Evolutionary conservation across 176 grass and related monocot genomes (phyloP), one percentile per base, ranked within the genome.

Genomic region (Eremochloa ophiuroides): DNA sequence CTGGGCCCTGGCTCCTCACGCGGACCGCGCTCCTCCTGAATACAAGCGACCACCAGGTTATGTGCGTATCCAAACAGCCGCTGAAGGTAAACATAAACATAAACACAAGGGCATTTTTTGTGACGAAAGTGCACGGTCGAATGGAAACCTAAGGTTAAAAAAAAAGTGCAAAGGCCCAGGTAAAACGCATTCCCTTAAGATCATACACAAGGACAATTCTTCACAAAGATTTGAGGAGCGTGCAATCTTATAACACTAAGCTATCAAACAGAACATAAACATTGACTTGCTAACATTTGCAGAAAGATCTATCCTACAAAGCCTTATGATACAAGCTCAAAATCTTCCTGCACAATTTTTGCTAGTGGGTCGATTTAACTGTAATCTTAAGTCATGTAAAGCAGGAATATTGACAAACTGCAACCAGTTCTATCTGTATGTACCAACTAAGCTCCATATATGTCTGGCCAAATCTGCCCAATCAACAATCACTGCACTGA

Each of bases 371-470:
- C 44, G 41, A 62, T 85, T 29, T 29, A 82, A 61, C 31, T 83
- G 25, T 74, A 50, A 86, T 83, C 6, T 41, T 37, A 63, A 46
- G 66, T 55, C 51, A 79, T 42, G 18, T 80, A 75, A 73, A 73
- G 79, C 48, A 62, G 73, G 15, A 55, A 50, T 90, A 86, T 62
- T 74, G 80, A 75, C 84, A 90, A 82, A 58, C 68, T 69, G 69
- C 43, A 41, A 77, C 89, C 78, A 79, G 77, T 78, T 88, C 87
- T 88, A 85, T 82, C 66, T 69, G 82, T 91, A 85, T 91, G 82
- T 89, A 89, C 83, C 83, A 79, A 79, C 79, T 82, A 82, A 40
- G 47, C 18, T 60, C 13, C 74, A 78, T 78, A 78, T 81, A 85
- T 68, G 67, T 33, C 53, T 73, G 39, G 7, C 18, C 46, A 78